Base-by-base conservation (phyloP, 805 yeast genomes). In the Diddensiella santjacobensis region DNA sequence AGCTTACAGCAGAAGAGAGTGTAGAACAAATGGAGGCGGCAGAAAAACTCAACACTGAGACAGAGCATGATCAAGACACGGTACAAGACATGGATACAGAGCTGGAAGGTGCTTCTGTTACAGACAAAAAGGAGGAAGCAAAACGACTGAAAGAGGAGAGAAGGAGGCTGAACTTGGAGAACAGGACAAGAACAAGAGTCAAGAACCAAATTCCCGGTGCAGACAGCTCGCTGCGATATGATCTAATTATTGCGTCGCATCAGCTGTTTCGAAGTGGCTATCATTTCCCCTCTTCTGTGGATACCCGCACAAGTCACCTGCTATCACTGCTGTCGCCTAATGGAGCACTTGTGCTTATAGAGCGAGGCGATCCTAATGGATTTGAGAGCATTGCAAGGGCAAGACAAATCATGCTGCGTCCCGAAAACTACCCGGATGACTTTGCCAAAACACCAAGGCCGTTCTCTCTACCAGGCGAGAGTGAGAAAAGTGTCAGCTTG, bases 371-470 rank as follows among this genome's bases (percentile, higher is more conserved):
- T 48, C 87, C 97, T 0, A 61, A 81, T 26, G 98, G 98, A 0
- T 87, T 87, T 61, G 99, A 93, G 66, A 73, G 80, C 2, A 76
- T 89, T 49, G 95, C 96, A 0, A 73, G 96, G 46, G 96, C 97
- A 3, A 74, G 99, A 59, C 96, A 91, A 63, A 68, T 87, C 3
- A 79, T 88, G 77, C 69, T 91, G n/a, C 79, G 98, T 56, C 96
- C 97, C 0, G 95, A 63, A 29, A 66, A 60, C 23, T 46, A 57
- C 17, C 56, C 51, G 3, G 54, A 51, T 3, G 57, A 58, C 3
- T 58, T 68, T 22, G 68, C 60, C 39, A 56, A 65, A 42, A 22
- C 36, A 1, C 60, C 58, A 8, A 43, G 52, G 2, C 19, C 42
- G 4, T 54, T 40, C 45, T 40, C 40, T 24, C 26, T 10, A 8